These are phyloP conservation scores for Cylindrotheca closterium DNA, from an alignment of 108 stramenopile species.

Conservation along the genomic window DNA sequence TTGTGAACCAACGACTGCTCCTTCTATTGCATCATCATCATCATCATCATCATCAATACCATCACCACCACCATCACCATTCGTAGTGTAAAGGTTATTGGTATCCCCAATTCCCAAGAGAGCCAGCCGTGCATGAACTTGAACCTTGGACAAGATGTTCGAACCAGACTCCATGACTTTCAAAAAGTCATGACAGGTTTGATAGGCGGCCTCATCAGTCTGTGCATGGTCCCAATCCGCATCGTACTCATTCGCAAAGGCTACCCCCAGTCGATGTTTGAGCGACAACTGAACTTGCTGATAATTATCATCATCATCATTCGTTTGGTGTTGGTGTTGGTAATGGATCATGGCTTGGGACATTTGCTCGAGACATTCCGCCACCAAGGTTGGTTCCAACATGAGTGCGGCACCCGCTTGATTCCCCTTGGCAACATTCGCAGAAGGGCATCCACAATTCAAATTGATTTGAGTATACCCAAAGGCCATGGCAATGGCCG, in stretches of 20 bases:
- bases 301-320: neutral
- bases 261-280: conserved; percentile 47
- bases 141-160: conserved; percentile 23
- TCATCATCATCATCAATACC: conserved; percentile 1
- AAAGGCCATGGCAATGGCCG: conserved; percentile 37
- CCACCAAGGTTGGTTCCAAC: conserved; percentile 33
- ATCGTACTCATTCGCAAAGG: conserved; percentile 20
- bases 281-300: conserved; percentile 23
- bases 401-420: conserved; percentile 40
- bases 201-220: conserved; percentile 34
- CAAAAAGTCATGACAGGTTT: conserved; percentile 24
- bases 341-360: conserved; percentile 4
- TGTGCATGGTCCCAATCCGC: conserved; percentile 16
- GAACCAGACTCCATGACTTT: neutral
- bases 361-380: conserved; percentile 22
- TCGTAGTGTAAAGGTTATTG: neutral
- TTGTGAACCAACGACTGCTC: neutral
- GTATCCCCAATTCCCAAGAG: conserved; percentile 30
- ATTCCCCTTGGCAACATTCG: conserved; percentile 20
- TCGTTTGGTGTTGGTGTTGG: neutral
- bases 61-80: neutral
- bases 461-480: conserved; percentile 35
- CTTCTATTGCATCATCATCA: neutral
- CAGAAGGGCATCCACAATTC: conserved; percentile 53
- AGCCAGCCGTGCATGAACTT: conserved; percentile 35